Evolutionary conservation across 345 rosid genomes (phyloP).

Genomic region (Triadica sebifera): DNA sequence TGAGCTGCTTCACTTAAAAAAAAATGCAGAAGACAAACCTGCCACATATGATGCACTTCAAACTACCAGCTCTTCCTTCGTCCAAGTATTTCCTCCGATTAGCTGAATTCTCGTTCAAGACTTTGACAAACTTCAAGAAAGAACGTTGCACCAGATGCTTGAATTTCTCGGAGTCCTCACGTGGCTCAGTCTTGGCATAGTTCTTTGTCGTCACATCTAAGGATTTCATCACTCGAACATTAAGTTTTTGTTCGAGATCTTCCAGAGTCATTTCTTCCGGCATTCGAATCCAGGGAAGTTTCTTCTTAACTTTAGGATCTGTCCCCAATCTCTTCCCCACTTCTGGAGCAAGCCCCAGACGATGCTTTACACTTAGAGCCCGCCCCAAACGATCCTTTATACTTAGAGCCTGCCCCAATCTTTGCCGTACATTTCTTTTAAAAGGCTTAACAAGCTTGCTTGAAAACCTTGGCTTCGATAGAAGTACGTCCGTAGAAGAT

Average conservation of each 20-base stretch:
- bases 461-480: slow-evolving; percentile 15
- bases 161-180: slow-evolving; percentile 40
- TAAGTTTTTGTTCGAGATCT: slow-evolving; percentile 8
- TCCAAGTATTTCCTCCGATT: slow-evolving; percentile 37
- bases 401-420: not conserved
- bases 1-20: not conserved
- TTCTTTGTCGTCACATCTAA: not conserved
- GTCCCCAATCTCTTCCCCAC: slow-evolving; percentile 14
- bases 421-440: slow-evolving; percentile 19
- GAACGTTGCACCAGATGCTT: slow-evolving; percentile 34
- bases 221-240: slow-evolving; percentile 12
- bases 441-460: slow-evolving; percentile 11
- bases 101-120: slow-evolving; percentile 43
- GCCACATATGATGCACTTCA: slow-evolving; percentile 51
- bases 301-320: not conserved
- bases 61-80: slow-evolving; percentile 24
- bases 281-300: slow-evolving; percentile 17
- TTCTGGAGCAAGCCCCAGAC: not conserved
- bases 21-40: slow-evolving; percentile 34
- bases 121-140: slow-evolving; percentile 45
- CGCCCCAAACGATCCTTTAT: slow-evolving; percentile 5
- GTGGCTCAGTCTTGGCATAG: slow-evolving; percentile 20
- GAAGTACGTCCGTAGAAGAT: slow-evolving; percentile 3
- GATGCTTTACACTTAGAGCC: slow-evolving; percentile 8
- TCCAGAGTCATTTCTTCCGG: not conserved